Percentiles rank a stretch among this genome's conserved stretches.
phyloP scores from a whole-genome alignment of 805 yeast species.

The Wickerhamomyces mucosus region DNA sequence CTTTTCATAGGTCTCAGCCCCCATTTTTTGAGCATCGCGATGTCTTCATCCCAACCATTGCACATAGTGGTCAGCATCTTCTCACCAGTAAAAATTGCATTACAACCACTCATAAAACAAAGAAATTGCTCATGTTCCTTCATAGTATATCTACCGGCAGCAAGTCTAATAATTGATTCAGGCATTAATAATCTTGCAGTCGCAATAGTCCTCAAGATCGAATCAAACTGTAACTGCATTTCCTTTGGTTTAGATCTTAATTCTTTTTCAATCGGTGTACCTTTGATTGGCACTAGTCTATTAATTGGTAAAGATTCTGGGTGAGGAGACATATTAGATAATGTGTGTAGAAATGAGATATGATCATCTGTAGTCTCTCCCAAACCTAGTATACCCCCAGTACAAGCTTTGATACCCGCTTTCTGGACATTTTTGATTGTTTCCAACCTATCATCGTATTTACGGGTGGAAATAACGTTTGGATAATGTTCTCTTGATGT shows the following conservation, averaged over 20 bases:
- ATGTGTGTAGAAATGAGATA: slow-evolving; percentile 53
- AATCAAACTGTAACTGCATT: slow-evolving; percentile 47
- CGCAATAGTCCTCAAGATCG: slow-evolving; percentile 58
- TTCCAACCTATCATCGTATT: slow-evolving; percentile 59
- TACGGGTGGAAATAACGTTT: slow-evolving; percentile 59
- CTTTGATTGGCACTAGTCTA: slow-evolving; percentile 66
- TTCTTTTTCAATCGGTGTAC: slow-evolving; percentile 65
- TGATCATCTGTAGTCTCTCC: slow-evolving; percentile 72
- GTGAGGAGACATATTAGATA: slow-evolving; percentile 59
- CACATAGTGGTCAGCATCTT: slow-evolving; percentile 77
- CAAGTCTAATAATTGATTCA: slow-evolving; percentile 55
- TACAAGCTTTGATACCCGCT: slow-evolving; percentile 60
- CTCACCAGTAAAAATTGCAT: slow-evolving; percentile 76
- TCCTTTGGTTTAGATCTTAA: slow-evolving; percentile 15
- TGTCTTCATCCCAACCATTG: slow-evolving; percentile 79
- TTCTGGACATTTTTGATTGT: slow-evolving; percentile 57
- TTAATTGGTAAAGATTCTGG: slow-evolving; percentile 82
- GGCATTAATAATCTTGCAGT: slow-evolving; percentile 76
- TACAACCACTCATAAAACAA: slow-evolving; percentile 71
- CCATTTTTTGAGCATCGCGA: slow-evolving; percentile 57
- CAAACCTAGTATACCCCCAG: slow-evolving; percentile 74
- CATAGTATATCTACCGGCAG: slow-evolving; percentile 80
- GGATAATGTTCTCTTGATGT: slow-evolving; percentile 73
- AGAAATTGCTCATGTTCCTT: slow-evolving; percentile 65
- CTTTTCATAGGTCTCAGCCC: slow-evolving; percentile 53